A percentile compares a stretch with the other conserved stretches of the same genome.
Evolutionary conservation across 139 green algal genomes (phyloP).

Genomic region (Chloropicon primus): DNA sequence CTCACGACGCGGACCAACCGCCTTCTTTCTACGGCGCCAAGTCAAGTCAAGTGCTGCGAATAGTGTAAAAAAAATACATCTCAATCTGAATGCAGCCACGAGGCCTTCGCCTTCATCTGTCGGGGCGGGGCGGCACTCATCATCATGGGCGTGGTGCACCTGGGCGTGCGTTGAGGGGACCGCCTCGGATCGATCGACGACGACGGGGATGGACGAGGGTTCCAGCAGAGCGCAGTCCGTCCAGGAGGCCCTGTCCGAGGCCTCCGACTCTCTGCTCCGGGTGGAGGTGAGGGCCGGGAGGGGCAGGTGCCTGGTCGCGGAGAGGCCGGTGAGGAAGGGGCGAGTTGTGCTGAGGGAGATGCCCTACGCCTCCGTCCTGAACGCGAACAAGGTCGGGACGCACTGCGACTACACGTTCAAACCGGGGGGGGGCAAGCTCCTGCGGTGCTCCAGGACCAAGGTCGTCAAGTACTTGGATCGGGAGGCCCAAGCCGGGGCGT

Average conservation of each 20-base stretch:
- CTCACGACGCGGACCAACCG: too few relatives aligned
- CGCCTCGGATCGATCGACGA: too few relatives aligned
- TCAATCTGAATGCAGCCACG: too few relatives aligned
- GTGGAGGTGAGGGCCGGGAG: neutral
- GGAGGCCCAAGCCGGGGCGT: neutral
- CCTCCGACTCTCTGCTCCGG: neutral
- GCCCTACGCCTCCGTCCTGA: neutral
- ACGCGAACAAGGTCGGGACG: neutral
- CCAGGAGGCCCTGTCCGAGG: neutral
- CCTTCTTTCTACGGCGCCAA: too few relatives aligned
- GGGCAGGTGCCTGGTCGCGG: neutral
- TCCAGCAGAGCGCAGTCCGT: neutral
- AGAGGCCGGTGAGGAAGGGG: neutral
- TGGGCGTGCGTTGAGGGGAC: too few relatives aligned
- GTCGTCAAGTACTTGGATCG: neutral
- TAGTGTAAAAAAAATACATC: too few relatives aligned
- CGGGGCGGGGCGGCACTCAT: too few relatives aligned
- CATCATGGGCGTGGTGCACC: too few relatives aligned
- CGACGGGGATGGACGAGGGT: too few relatives aligned
- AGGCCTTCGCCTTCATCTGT: too few relatives aligned
- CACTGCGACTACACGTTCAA: neutral
- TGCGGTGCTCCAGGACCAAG: neutral
- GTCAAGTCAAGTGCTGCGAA: too few relatives aligned
- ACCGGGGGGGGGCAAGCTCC: neutral
- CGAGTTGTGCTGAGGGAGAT: neutral